Conservation (phyloP, 257 asterid genomes). For the Solanum microdontum region DNA sequence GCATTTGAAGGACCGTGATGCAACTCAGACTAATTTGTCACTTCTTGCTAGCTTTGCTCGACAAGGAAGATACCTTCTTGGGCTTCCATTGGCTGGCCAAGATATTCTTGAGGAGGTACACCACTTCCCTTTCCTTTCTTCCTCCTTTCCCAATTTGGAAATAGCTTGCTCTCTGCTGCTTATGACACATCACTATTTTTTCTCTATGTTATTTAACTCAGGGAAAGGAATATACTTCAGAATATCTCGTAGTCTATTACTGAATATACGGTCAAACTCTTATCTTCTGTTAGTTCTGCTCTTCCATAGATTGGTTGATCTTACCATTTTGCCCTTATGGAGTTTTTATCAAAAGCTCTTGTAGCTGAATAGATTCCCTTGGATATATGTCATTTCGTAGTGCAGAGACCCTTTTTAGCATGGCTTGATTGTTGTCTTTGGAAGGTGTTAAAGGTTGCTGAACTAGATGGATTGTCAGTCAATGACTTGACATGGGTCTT, state of each 20-base stretch:
- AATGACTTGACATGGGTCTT: not conserved
- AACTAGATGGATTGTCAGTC: not conserved
- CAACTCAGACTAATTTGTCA: conserved; percentile 89
- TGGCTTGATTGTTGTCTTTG: not conserved
- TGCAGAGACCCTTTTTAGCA: not conserved
- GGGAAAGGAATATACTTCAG: not conserved
- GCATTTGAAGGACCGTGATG: conserved; percentile 91
- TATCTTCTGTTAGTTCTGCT: not conserved
- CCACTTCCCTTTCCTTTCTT: not conserved
- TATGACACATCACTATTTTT: not conserved
- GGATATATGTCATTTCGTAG: not conserved
- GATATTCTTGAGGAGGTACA: conserved; percentile 83
- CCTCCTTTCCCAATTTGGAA: not conserved
- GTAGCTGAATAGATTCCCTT: not conserved
- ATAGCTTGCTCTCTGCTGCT: not conserved
- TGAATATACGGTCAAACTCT: not conserved
- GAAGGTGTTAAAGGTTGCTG: not conserved
- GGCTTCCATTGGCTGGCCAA: conserved; percentile 67
- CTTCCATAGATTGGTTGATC: not conserved
- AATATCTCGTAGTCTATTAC: not conserved
- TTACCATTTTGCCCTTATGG: not conserved
- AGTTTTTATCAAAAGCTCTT: not conserved
- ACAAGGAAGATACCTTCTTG: conserved; percentile 89
- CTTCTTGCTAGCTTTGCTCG: conserved; percentile 97
- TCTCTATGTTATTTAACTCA: not conserved